These are phyloP conservation scores for Coemansia sp. DNA, from an alignment of 192 early-diverging fungal species.

Conservation along the genomic window DNA sequence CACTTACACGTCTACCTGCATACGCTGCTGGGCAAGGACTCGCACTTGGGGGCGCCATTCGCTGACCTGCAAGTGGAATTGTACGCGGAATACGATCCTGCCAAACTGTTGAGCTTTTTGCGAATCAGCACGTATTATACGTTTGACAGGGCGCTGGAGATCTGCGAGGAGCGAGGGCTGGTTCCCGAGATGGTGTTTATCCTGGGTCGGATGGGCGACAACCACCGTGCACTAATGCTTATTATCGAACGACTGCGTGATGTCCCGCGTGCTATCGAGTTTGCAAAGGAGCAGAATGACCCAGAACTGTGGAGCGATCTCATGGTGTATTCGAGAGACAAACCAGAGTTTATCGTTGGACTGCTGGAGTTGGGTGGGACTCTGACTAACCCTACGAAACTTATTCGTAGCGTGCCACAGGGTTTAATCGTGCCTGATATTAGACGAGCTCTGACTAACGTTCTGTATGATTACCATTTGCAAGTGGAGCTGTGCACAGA, in stretches of 20 bases:
- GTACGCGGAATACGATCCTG: slow-evolving; percentile 88
- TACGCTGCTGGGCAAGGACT: slow-evolving; percentile 66
- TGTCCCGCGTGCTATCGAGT: slow-evolving; percentile 95
- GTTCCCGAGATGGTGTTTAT: slow-evolving; percentile 98
- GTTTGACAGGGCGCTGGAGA: slow-evolving; percentile 68
- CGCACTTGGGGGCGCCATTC: slow-evolving; percentile 70
- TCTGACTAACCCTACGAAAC: slow-evolving; percentile 79
- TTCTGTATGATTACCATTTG: slow-evolving; percentile 90
- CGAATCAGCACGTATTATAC: slow-evolving; percentile 76
- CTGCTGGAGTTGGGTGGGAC: slow-evolving; percentile 89
- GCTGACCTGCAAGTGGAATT: slow-evolving; percentile 82
- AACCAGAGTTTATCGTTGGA: slow-evolving; percentile 95
- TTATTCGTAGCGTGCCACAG: slow-evolving; percentile 82
- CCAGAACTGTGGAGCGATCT: slow-evolving; percentile 95
- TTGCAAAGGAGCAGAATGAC: slow-evolving; percentile 98
- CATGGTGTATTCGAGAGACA: slow-evolving; percentile 90
- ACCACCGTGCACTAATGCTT: slow-evolving; percentile 87
- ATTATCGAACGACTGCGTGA: slow-evolving; percentile 91
- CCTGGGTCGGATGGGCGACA: slow-evolving; percentile 97
- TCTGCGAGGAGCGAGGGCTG: slow-evolving; percentile 84
- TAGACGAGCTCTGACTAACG: slow-evolving; percentile 79
- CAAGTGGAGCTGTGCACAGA: slow-evolving; percentile 91
- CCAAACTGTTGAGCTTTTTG: slow-evolving; percentile 82
- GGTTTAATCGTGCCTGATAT: slow-evolving; percentile 82
- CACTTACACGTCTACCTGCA: slow-evolving; percentile 92